Conservation (phyloP, 2,329 filamentous ascomycete genomes). For the Sphaerostilbella broomeana region DNA sequence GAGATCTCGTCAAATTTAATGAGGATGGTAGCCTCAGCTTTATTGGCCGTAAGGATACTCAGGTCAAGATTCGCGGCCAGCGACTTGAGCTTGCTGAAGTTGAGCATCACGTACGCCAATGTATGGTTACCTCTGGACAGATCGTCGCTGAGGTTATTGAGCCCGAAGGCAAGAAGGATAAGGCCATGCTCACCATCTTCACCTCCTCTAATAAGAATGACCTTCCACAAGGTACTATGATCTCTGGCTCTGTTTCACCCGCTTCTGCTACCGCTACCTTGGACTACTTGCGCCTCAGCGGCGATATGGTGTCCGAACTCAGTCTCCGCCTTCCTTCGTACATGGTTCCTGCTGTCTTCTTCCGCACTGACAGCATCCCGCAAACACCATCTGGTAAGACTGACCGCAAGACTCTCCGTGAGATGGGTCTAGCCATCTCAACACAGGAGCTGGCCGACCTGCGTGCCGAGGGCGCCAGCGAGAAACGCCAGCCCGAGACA, state of each 20-base stretch:
- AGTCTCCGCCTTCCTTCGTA: conserved; percentile 7
- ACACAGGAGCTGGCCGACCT: neutral
- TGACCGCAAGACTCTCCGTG: neutral
- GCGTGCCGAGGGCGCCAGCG: no score
- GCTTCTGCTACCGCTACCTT: no score
- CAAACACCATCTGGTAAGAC: conserved; percentile 1
- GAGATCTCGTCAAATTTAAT: conserved; percentile 39
- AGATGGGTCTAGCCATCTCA: neutral
- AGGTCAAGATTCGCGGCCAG: conserved; percentile 53
- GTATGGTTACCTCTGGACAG: no score
- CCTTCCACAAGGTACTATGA: no score
- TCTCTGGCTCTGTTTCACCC: no score
- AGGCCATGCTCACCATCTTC: no score
- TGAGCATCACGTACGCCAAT: conserved; percentile 9
- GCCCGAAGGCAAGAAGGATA: no score
- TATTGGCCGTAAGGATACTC: conserved; percentile 48
- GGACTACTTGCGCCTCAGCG: conserved; percentile 10
- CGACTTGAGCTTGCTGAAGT: conserved; percentile 38
- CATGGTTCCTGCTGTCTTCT: conserved; percentile 13
- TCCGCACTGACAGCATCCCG: conserved; percentile 4
- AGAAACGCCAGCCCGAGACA: neutral
- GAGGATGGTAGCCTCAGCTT: conserved; percentile 35
- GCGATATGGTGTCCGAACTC: conserved; percentile 1
- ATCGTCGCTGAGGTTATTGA: no score
- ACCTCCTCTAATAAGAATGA: no score